Percentiles rank a stretch among this genome's conserved stretches.
These are phyloP conservation scores for Trichoderma koningiopsis DNA, from an alignment of 2,329 filamentous ascomycete species.

Conservation along the genomic window DNA sequence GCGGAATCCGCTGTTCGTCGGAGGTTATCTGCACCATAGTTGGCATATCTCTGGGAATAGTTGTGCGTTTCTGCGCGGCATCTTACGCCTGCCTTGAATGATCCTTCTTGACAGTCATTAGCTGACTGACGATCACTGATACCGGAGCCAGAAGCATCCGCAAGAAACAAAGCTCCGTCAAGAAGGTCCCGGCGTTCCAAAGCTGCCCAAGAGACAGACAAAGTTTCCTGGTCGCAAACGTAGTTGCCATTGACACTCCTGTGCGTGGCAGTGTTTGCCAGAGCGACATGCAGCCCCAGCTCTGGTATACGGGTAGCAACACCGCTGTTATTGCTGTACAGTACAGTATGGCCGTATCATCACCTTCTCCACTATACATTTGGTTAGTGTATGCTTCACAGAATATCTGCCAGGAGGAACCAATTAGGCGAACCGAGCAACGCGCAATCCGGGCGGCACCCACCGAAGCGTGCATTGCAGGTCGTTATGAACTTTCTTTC, in stretches of 20 bases:
- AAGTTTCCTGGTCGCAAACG: neutral
- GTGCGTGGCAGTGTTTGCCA: neutral
- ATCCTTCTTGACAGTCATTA: neutral
- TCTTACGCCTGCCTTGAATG: neutral
- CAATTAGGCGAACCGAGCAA: conserved; percentile 10
- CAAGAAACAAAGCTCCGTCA: neutral
- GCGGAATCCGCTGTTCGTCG: neutral
- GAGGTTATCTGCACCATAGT: neutral
- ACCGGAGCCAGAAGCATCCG: neutral
- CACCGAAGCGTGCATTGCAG: neutral
- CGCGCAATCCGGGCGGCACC: neutral
- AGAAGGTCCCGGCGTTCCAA: neutral
- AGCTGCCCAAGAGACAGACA: neutral
- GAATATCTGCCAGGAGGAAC: neutral
- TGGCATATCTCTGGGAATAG: neutral
- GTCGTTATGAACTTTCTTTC: neutral
- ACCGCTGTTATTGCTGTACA: neutral
- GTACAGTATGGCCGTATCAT: neutral
- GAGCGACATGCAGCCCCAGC: neutral
- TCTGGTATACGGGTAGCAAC: neutral
- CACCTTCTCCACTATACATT: neutral
- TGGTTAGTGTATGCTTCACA: neutral
- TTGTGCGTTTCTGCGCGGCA: neutral
- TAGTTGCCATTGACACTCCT: neutral
- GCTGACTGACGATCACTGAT: neutral